A percentile compares a stretch with the other conserved stretches of the same genome.
Conservation (phyloP, 1,139 yeast species). For the Lodderomyces elongisporus region DNA sequence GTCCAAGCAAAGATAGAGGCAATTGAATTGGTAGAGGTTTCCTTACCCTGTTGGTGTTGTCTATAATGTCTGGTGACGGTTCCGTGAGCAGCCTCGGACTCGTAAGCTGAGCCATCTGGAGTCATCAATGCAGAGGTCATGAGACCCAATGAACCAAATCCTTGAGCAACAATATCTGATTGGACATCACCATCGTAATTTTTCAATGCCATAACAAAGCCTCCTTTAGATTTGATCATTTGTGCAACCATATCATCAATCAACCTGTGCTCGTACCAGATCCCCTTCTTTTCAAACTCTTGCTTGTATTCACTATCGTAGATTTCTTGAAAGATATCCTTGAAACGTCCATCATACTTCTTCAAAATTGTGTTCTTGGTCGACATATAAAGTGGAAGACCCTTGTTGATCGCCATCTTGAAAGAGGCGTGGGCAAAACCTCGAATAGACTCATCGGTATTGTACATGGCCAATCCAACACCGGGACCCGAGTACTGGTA, state of each 20-base stretch:
- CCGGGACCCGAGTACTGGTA: slow-evolving; percentile 62
- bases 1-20: slow-evolving; percentile 86
- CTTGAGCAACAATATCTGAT: slow-evolving; percentile 82
- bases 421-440: slow-evolving; percentile 80
- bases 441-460: slow-evolving; percentile 71
- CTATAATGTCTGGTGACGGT: slow-evolving; percentile 84
- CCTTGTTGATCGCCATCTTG: slow-evolving; percentile 64
- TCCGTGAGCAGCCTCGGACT: slow-evolving; percentile 84
- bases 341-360: slow-evolving; percentile 77
- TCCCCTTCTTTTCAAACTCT: slow-evolving; percentile 59
- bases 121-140: slow-evolving; percentile 82
- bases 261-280: slow-evolving; percentile 76
- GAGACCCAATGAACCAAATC: slow-evolving; percentile 77
- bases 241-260: slow-evolving; percentile 89
- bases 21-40: slow-evolving; percentile 78
- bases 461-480: slow-evolving; percentile 78
- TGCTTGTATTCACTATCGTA: slow-evolving; percentile 54
- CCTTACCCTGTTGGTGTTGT: slow-evolving; percentile 80
- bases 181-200: slow-evolving; percentile 87
- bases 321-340: slow-evolving; percentile 68
- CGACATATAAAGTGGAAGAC: slow-evolving; percentile 63
- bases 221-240: slow-evolving; percentile 81
- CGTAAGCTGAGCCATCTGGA: slow-evolving; percentile 83
- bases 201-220: slow-evolving; percentile 77
- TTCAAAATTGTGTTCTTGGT: slow-evolving; percentile 79